Conservation (phyloP, 768 basidiomycete genomes). For the Rhodosporidiobolus odoratus region DNA sequence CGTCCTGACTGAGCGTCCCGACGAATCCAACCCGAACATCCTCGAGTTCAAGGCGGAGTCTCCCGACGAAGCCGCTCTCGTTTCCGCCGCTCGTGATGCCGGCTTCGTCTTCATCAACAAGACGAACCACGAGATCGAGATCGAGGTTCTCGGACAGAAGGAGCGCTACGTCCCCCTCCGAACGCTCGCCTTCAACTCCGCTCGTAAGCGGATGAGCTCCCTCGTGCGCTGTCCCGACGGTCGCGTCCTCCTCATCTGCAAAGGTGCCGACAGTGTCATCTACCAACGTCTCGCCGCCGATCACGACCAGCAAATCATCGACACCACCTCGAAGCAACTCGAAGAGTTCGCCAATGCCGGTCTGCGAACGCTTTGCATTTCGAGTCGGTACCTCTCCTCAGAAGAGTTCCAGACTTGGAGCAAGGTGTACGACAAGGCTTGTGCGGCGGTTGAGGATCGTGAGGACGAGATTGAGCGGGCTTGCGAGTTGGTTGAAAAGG, state of each 20-base stretch:
- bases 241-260: slow-evolving; percentile 76
- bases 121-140: slow-evolving; percentile 68
- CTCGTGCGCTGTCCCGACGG: slow-evolving; percentile 80
- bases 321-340: slow-evolving; percentile 76
- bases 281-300: slow-evolving; percentile 74
- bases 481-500: slow-evolving; percentile 74
- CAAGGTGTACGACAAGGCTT: slow-evolving; percentile 73
- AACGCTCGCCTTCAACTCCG: slow-evolving; percentile 86
- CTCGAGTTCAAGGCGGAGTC: slow-evolving; percentile 84
- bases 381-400: slow-evolving; percentile 69
- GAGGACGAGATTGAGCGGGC: slow-evolving; percentile 90
- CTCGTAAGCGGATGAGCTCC: slow-evolving; percentile 92
- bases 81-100: slow-evolving; percentile 81
- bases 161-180: slow-evolving; percentile 76
- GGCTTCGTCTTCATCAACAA: slow-evolving; percentile 85
- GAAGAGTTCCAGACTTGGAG: slow-evolving; percentile 81
- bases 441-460: slow-evolving; percentile 65
- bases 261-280: slow-evolving; percentile 95
- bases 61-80: slow-evolving; percentile 90
- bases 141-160: slow-evolving; percentile 82
- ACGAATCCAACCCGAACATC: slow-evolving; percentile 59
- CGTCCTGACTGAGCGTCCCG: slow-evolving; percentile 73
- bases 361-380: slow-evolving; percentile 82
- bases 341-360: slow-evolving; percentile 90
- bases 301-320: slow-evolving; percentile 69